Evolutionary conservation across 495 filamentous ascomycete genomes (phyloP), one percentile per base, ranked within the genome.

Genomic region (Cudoniella acicularis): DNA sequence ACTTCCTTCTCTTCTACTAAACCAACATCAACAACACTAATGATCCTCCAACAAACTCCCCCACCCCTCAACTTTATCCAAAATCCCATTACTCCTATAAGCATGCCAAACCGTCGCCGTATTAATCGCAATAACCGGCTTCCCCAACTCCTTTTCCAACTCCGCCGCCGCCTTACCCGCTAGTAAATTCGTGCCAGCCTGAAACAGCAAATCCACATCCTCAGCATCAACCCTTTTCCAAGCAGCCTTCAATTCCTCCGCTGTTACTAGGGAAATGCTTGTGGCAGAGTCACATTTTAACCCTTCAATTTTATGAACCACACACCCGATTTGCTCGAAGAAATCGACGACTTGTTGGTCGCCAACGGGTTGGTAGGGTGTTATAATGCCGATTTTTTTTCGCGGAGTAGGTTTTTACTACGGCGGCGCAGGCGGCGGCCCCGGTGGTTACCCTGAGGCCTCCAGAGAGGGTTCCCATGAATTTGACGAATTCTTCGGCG

Each of bases 291-390:
- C 46, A 58, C 56, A 58, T 26, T 52, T 58, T 11, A 58, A 36
- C 25, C 56, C 56, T 11, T 41, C 3, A 22, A 51, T 58, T n/a
- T 42, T 43, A 10, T 2, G 18, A 1, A 58, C 56, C 11, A 42
- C 27, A 58, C 56, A 58, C 17, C 56, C 46, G 42, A 58, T 58
- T n/a, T 58, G 47, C 17, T 42, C 49, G 25, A 58, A 58, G 56
- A 58, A 58, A 45, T 58, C 56, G 46, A 58, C 56, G 45, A 58
- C 56, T 21, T 58, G 46, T 25, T 58, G 46, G 43, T 58, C 56
- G 2, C 56, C 56, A 22, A 51, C 56, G 27, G n/a, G 17, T 21
- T 58, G 56, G 18, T 51, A 58, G 10, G 56, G 56, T 8, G 46
- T 58, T 23, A 58, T 58, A 18, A 58, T 58, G 1, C 56, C 56